These are phyloP conservation scores for Candida boleticola DNA, from an alignment of 805 yeast genomes.

Conservation along the genomic window DNA sequence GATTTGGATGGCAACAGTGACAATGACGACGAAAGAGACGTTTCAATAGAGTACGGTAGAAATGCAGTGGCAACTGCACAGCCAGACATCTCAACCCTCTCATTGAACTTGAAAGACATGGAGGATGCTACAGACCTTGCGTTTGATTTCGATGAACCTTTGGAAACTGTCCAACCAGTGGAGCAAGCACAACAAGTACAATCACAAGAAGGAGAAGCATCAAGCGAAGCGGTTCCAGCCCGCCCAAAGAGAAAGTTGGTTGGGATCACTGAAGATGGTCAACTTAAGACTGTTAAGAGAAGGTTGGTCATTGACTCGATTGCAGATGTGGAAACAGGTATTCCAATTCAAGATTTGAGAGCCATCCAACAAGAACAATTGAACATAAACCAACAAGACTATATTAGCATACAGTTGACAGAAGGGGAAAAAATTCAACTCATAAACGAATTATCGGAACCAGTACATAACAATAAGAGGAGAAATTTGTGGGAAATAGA, in stretches of 20 bases:
- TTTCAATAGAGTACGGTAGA: conserved; percentile 57
- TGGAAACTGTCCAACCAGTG: conserved; percentile 25
- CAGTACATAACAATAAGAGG: conserved; percentile 10
- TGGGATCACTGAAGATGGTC: conserved; percentile 42
- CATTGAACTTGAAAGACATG: no score
- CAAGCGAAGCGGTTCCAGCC: conserved; percentile 15
- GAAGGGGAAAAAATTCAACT: conserved; percentile 32
- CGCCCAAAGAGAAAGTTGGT: conserved; percentile 26
- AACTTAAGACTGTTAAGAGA: conserved; percentile 44
- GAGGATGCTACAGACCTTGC: conserved; percentile 19
- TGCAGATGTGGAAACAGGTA: conserved; percentile 44
- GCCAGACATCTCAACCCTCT: conserved; percentile 23
- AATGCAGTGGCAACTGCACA: conserved; percentile 24
- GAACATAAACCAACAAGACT: conserved; percentile 15
- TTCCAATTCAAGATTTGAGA: conserved; percentile 32
- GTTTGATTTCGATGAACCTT: conserved; percentile 39
- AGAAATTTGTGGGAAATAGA: conserved; percentile 31
- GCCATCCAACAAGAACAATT: conserved; percentile 27
- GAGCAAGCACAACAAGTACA: conserved; percentile 12
- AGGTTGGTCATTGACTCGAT: conserved; percentile 45
- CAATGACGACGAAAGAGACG: conserved; percentile 29
- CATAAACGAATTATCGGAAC: conserved; percentile 33
- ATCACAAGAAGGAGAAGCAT: conserved; percentile 1
- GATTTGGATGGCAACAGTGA: conserved; percentile 22
- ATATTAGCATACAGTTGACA: conserved; percentile 26